Percentiles rank a stretch among this genome's conserved stretches.
Conservation (phyloP, 108 stramenopile species). For the Cyclotella sp. region DNA sequence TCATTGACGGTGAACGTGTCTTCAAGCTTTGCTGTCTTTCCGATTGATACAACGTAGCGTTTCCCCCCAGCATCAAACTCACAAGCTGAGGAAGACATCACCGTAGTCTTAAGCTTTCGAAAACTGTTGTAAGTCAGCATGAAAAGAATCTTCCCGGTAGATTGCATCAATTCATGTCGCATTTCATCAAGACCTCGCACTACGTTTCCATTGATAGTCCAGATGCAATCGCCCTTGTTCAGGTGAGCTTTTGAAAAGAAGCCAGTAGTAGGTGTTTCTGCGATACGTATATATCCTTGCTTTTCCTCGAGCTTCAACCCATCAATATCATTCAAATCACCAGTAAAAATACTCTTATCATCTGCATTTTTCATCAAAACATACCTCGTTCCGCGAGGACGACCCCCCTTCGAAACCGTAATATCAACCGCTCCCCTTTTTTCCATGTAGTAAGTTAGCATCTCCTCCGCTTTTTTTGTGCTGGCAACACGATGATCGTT, state of each 20-base stretch:
- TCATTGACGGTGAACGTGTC: conserved; percentile 41
- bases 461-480: conserved; percentile 3
- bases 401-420: conserved; percentile 7
- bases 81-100: conserved; percentile 42
- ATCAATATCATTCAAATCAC: conserved; percentile 7
- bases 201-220: conserved; percentile 28
- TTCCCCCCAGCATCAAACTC: conserved; percentile 17
- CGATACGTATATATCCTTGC: conserved; percentile 11
- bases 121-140: conserved; percentile 43
- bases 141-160: conserved; percentile 17
- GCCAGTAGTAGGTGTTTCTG: not conserved
- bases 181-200: conserved; percentile 17
- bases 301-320: conserved; percentile 29
- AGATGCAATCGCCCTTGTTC: conserved; percentile 31
- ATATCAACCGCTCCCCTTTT: conserved; percentile 15
- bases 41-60: conserved; percentile 14
- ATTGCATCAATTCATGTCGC: conserved; percentile 13
- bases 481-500: conserved; percentile 30
- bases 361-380: conserved; percentile 19
- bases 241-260: conserved; percentile 23
- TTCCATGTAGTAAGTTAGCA: conserved; percentile 25
- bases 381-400: conserved; percentile 24
- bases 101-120: conserved; percentile 58
- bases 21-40: conserved; percentile 44
- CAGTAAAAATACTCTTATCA: conserved; percentile 2